Conservation (phyloP, 1,284 basidiomycete genomes). For the Serendipita sp. region DNA sequence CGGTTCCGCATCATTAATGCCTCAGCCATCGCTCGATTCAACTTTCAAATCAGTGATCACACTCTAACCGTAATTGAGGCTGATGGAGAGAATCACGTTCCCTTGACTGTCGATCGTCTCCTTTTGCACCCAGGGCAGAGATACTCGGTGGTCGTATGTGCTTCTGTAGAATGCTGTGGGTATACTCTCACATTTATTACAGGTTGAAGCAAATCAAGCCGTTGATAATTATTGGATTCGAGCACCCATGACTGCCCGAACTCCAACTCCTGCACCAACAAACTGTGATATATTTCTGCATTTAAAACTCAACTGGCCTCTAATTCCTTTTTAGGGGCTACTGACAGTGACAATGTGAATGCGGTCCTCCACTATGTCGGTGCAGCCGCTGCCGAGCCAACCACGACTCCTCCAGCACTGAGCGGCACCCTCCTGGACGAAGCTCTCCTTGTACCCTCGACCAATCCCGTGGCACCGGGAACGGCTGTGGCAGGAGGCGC, state of each 20-base stretch:
- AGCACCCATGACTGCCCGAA: background rate
- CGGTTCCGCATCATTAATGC: slow-evolving; percentile 30
- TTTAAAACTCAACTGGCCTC: background rate
- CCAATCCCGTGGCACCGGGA: slow-evolving; percentile 21
- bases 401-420: slow-evolving; percentile 15
- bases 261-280: background rate
- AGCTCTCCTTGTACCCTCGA: slow-evolving; percentile 19
- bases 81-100: slow-evolving; percentile 29
- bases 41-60: slow-evolving; percentile 35
- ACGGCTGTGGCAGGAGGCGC: slow-evolving; percentile 22
- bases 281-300: slow-evolving; percentile 16
- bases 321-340: background rate
- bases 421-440: slow-evolving; percentile 18
- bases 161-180: background rate
- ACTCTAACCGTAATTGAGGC: slow-evolving; percentile 34
- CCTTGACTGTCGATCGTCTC: slow-evolving; percentile 21
- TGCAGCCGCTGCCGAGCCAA: slow-evolving; percentile 31
- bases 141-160: slow-evolving; percentile 23
- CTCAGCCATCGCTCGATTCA: slow-evolving; percentile 28
- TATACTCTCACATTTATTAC: background rate
- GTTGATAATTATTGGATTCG: slow-evolving; percentile 30
- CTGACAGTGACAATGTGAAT: slow-evolving; percentile 13
- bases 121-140: slow-evolving; percentile 24
- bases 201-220: slow-evolving; percentile 23
- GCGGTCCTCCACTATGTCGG: slow-evolving; percentile 41